Evolutionary conservation across 169 alveolate species (phyloP), one percentile per base, ranked within the genome.

Genomic region (Cryptosporidium baileyi): DNA sequence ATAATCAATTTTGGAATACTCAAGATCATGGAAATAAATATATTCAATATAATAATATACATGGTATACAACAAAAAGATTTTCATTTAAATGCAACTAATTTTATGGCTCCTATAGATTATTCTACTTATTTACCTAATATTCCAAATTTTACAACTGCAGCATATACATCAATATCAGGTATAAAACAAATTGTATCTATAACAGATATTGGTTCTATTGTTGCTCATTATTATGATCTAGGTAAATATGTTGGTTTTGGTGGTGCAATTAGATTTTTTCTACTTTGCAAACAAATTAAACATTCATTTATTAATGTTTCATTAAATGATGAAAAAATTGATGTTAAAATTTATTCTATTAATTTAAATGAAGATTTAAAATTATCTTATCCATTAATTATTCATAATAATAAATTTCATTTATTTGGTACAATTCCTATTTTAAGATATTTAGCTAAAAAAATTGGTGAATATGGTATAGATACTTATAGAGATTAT

Each of bases 261-360:
- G 85, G 85, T 40, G 85, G 85, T 32, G 65, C 85, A 52, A 74
- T 74, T 28, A 36, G 85, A 11, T 74, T 74, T 22, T 74, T 74
- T 38, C 34, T 74, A 47, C 67, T 74, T 4, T 74, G 85, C 41
- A 74, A 74, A 38, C 85, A 74, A 26, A 51, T 74, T 22, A 74
- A 74, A 45, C 85, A 74, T 61, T 54, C 65, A 2, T 74, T 74
- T 57, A n/a, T 74, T 11, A 74, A 74, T 41, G 54, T 74, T 38
- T 45, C 85, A 13, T 34, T 74, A 49, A 57, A 74, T 26, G 67
- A 57, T 41, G 85, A 74, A 44, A 34, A 74, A 44, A 38, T 74
- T 32, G 26, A 57, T 41, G 17, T 54, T 54, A 59, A 61, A 0
- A 47, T 34, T 9, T 51, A 74, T 38, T 74, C 85, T 30, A 26